Evolutionary conservation across 371 early-diverging fungal genomes (phyloP).

Genomic region (Coemansia sp.): DNA sequence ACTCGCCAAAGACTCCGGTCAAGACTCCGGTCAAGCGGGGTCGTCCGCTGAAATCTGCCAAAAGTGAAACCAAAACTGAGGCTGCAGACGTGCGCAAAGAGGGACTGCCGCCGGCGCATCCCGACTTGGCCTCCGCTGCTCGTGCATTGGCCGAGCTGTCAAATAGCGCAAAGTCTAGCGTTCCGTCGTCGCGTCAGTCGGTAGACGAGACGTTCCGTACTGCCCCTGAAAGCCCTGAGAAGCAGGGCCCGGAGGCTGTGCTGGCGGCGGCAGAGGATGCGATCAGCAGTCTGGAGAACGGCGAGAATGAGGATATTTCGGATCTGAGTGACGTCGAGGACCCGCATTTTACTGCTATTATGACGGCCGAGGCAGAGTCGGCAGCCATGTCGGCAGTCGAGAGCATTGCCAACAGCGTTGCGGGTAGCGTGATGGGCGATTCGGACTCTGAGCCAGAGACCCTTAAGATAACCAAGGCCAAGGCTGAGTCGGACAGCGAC

Average conservation of each 20-base stretch:
- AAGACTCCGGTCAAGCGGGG: conserved; percentile 17
- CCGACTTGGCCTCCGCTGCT: conserved; percentile 26
- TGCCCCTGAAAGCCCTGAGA: conserved; percentile 32
- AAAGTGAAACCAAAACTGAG: not conserved
- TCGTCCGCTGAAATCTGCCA: conserved; percentile 9
- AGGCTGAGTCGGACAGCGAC: conserved; percentile 8
- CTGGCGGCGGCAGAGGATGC: conserved; percentile 11
- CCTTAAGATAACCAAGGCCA: conserved; percentile 4
- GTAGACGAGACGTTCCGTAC: conserved; percentile 30
- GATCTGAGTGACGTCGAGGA: conserved; percentile 47
- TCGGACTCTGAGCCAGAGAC: conserved; percentile 15
- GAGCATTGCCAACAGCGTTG: conserved; percentile 20
- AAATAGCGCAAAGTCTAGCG: not conserved
- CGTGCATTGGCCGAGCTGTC: conserved; percentile 22
- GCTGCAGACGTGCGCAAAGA: not conserved
- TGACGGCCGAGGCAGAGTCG: conserved; percentile 35
- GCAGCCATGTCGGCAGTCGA: conserved; percentile 32
- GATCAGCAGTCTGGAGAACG: not conserved
- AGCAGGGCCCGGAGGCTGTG: conserved; percentile 3
- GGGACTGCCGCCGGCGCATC: conserved; percentile 33
- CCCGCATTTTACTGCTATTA: conserved; percentile 41
- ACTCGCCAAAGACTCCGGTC: not conserved
- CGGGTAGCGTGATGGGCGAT: conserved; percentile 7
- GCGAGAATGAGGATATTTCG: conserved; percentile 32
- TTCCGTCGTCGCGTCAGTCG: conserved; percentile 14